Conservation (phyloP, 169 alveolate species). For the Plasmodium fragile region DNA sequence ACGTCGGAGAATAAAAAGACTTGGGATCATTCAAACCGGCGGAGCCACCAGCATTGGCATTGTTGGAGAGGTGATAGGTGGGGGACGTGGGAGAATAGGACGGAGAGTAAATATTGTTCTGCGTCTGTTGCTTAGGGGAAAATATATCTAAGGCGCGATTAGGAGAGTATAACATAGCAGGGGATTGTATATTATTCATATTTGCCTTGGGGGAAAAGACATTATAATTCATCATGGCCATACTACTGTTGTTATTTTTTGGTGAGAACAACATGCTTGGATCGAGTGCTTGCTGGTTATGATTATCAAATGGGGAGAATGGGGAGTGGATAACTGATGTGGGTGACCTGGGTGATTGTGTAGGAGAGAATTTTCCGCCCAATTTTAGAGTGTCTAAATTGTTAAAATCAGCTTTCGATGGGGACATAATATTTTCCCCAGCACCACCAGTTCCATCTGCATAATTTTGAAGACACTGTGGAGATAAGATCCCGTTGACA, state of each 20-base stretch:
- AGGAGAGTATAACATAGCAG: conserved; percentile 81
- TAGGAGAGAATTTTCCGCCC: conserved; percentile 93
- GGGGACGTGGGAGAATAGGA: conserved; percentile 88
- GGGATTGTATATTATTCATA: conserved; percentile 82
- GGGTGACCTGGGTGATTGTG: conserved; percentile 91
- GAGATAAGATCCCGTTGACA: conserved; percentile 73
- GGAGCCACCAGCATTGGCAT: conserved; percentile 27
- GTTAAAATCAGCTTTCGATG: conserved; percentile 67
- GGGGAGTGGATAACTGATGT: conserved; percentile 80
- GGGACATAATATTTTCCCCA: conserved; percentile 43
- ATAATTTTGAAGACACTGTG: conserved; percentile 73
- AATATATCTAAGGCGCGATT: conserved; percentile 76
- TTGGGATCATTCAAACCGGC: not conserved
- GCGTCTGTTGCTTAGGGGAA: conserved; percentile 70
- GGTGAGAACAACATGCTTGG: conserved; percentile 28
- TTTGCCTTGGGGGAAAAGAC: conserved; percentile 81
- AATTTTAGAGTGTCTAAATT: conserved; percentile 85
- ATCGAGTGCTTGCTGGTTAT: conserved; percentile 34
- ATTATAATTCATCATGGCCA: conserved; percentile 50
- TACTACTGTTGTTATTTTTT: not conserved
- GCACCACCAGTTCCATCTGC: not conserved
- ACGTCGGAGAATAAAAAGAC: conserved; percentile 73
- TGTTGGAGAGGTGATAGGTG: conserved; percentile 79
- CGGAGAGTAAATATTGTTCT: conserved; percentile 79
- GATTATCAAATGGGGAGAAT: conserved; percentile 72